Evolutionary conservation across 768 basidiomycete genomes (phyloP).

Genomic region (Crassisporium funariophilum): DNA sequence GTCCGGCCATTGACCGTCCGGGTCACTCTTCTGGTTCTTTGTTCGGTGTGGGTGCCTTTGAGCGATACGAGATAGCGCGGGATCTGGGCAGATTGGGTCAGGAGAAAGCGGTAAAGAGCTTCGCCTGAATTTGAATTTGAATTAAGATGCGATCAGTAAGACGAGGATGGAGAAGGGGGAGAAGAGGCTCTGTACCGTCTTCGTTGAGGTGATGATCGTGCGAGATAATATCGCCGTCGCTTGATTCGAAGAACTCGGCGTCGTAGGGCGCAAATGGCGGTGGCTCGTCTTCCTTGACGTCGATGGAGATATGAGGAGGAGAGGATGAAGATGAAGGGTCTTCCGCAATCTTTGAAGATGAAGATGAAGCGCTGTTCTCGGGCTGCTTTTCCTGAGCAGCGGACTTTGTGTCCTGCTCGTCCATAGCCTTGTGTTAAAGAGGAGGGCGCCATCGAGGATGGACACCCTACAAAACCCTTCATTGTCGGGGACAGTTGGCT

Average conservation of each 20-base stretch:
- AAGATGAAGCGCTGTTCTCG: no score
- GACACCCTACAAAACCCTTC: no score
- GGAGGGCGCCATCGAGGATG: no score
- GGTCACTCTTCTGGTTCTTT: constrained; percentile 44
- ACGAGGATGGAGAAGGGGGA: background rate
- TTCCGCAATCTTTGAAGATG: no score
- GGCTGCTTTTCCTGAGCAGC: no score
- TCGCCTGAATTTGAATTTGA: constrained; percentile 35
- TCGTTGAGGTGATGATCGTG: constrained; percentile 72
- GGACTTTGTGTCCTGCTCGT: no score
- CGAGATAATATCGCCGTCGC: constrained; percentile 57
- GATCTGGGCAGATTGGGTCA: constrained; percentile 51
- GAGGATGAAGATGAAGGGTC: background rate
- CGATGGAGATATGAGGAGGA: background rate
- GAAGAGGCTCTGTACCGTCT: constrained; percentile 43
- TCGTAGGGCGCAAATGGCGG: constrained; percentile 65
- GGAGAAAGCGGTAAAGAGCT: constrained; percentile 73
- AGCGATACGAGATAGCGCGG: constrained; percentile 52
- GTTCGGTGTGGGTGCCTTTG: constrained; percentile 56
- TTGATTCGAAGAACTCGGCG: constrained; percentile 56
- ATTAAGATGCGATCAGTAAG: background rate
- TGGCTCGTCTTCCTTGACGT: constrained; percentile 46
- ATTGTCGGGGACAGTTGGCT: no score
- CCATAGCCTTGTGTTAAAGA: no score
- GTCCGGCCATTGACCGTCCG: constrained; percentile 30